A percentile compares a stretch with the other conserved stretches of the same genome.
Evolutionary conservation across 2,329 filamentous ascomycete genomes (phyloP).

Genomic region (Aspergillus spinulosporus): DNA sequence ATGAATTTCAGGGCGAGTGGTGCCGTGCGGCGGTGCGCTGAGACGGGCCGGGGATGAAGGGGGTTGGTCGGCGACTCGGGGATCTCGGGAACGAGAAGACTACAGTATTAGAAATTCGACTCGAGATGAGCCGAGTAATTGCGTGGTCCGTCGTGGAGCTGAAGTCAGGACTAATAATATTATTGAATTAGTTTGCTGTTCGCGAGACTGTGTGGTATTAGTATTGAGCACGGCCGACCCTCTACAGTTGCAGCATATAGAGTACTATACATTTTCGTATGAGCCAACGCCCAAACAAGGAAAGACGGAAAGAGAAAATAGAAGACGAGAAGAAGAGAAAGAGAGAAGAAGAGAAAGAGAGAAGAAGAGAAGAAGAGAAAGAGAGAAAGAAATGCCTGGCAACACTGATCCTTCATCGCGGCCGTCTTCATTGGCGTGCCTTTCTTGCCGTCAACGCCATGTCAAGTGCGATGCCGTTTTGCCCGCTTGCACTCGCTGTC

Average conservation of each 20-base stretch:
- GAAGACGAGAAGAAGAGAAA: too few species aligned
- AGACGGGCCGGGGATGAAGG: not conserved
- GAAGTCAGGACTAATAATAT: not conserved
- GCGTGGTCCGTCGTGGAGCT: not conserved
- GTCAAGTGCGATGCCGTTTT: slow-evolving; percentile 49
- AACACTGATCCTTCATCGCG: not conserved
- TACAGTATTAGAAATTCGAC: not conserved
- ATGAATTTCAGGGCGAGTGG: not conserved
- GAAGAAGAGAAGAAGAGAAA: too few species aligned
- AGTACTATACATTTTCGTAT: not conserved
- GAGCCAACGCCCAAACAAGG: not conserved
- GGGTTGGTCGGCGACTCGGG: slow-evolving; percentile 15
- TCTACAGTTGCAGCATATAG: not conserved
- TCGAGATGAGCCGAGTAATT: not conserved
- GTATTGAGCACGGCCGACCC: too few species aligned
- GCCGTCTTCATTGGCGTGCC: slow-evolving; percentile 26
- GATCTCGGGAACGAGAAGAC: slow-evolving; percentile 8
- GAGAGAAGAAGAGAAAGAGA: too few species aligned
- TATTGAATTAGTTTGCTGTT: not conserved
- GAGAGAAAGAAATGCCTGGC: not conserved
- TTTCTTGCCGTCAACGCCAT: slow-evolving; percentile 37
- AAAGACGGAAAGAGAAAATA: not conserved
- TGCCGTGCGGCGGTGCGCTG: not conserved
- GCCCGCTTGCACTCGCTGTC: slow-evolving; percentile 46
- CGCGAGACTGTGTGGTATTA: too few species aligned